A percentile compares a stretch with the other conserved stretches of the same genome.
Evolutionary conservation across 2,329 filamentous ascomycete genomes (phyloP).

Genomic region (Nectriaceae sp.): DNA sequence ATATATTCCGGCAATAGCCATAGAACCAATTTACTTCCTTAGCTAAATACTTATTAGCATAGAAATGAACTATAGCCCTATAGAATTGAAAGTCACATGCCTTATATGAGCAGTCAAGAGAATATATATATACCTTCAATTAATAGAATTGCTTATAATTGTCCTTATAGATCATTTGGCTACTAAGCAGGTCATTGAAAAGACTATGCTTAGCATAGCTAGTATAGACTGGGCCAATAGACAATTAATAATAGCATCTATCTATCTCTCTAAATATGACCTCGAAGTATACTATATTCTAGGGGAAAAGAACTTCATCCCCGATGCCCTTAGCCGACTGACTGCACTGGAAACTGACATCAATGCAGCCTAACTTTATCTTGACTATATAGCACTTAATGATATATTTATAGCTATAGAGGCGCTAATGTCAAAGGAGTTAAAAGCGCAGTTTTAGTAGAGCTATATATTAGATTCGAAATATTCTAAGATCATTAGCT

Average conservation of each 20-base stretch:
- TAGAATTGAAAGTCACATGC: background rate
- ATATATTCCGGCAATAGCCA: background rate
- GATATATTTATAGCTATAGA: conserved; percentile 1
- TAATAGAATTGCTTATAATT: background rate
- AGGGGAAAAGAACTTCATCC: conserved; percentile 2
- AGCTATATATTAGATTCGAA: background rate
- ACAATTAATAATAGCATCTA: background rate
- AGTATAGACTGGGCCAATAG: background rate
- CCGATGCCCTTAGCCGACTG: background rate
- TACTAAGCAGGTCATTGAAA: background rate
- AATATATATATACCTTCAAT: background rate
- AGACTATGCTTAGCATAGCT: background rate
- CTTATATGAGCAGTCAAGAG: background rate
- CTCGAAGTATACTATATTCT: background rate
- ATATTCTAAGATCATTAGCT: background rate
- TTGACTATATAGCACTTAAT: background rate
- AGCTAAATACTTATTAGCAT: background rate
- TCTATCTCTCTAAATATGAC: conserved; percentile 3
- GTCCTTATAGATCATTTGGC: conserved; percentile 1
- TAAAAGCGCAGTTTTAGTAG: background rate
- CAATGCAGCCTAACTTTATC: background rate
- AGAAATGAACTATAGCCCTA: background rate
- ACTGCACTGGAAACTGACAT: background rate
- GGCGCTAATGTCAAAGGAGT: background rate
- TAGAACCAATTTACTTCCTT: background rate